These are phyloP conservation scores for Wilcoxina mikolae DNA, from an alignment of 495 filamentous ascomycete species.

Conservation along the genomic window DNA sequence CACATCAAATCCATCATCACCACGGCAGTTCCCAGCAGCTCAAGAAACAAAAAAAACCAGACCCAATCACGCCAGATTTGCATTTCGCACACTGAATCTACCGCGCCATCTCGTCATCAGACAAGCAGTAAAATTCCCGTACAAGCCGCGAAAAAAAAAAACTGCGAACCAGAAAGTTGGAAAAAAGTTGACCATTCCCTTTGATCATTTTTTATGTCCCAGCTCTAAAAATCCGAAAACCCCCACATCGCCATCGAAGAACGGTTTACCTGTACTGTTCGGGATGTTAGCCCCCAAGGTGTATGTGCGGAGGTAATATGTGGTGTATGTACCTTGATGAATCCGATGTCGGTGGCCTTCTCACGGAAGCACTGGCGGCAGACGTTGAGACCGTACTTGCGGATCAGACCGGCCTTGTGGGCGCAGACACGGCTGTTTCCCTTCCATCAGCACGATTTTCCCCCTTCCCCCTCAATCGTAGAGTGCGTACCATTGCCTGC, in stretches of 20 bases:
- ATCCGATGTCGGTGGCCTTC: slow-evolving; percentile 90
- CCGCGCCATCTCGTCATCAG: background rate
- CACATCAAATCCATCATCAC: no score
- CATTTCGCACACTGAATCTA: no score
- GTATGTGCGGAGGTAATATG: background rate
- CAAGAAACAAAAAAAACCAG: no score
- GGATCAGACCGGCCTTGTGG: slow-evolving; percentile 88
- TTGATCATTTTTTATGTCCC: background rate
- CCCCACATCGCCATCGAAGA: background rate
- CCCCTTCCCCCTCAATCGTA: no score
- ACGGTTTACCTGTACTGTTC: slow-evolving; percentile 3
- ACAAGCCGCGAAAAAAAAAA: background rate
- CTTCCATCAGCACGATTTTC: slow-evolving; percentile 16
- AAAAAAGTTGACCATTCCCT: no score
- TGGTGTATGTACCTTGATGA: slow-evolving; percentile 65
- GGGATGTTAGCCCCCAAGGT: background rate
- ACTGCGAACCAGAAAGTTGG: background rate
- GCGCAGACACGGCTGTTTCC: slow-evolving; percentile 80
- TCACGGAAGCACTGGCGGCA: slow-evolving; percentile 99
- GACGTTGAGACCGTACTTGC: slow-evolving; percentile 98
- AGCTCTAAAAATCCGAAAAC: background rate
- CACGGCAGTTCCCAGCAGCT: no score
- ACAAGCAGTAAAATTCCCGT: background rate
- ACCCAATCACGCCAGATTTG: no score
- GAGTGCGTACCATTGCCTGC: slow-evolving; percentile 63